Conservation (phyloP, 1,284 basidiomycete genomes). For the Mycosarcoma maydis region DNA sequence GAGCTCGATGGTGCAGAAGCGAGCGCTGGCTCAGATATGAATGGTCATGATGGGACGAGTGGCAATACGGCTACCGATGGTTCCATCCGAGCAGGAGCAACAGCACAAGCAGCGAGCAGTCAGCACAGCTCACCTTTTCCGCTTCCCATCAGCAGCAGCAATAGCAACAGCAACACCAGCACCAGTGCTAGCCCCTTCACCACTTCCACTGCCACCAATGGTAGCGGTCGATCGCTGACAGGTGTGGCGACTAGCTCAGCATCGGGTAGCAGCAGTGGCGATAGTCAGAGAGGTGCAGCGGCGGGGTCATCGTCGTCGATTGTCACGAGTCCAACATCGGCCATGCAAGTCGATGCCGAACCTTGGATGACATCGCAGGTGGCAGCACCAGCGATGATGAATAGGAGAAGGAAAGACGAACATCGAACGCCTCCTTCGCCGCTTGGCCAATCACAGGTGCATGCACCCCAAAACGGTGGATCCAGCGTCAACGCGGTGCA, state of each 20-base stretch:
- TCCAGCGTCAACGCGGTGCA: background rate
- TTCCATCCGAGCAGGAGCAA: too few species aligned
- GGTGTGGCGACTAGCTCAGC: background rate
- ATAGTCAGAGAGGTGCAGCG: background rate
- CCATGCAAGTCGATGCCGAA: constrained; percentile 27
- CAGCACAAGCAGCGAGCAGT: constrained; percentile 6
- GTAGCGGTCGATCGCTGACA: background rate
- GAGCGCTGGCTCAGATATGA: too few species aligned
- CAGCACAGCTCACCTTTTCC: constrained; percentile 34
- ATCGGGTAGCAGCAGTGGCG: background rate
- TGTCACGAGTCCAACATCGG: constrained; percentile 2
- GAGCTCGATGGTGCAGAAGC: constrained; percentile 1
- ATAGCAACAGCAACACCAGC: constrained; percentile 7
- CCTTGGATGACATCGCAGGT: background rate
- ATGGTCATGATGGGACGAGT: too few species aligned
- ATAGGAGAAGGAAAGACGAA: constrained; percentile 21
- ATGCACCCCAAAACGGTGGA: background rate
- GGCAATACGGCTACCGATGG: too few species aligned
- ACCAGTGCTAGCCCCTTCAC: constrained; percentile 16
- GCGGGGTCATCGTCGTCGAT: background rate
- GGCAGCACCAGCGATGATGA: background rate
- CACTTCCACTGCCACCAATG: constrained; percentile 1
- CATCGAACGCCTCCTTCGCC: constrained; percentile 28
- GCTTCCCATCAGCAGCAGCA: constrained; percentile 17
- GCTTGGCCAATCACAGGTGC: background rate